Conservation (phyloP, 2,329 filamentous ascomycete genomes). For the Cordyceps fumosorosea region DNA sequence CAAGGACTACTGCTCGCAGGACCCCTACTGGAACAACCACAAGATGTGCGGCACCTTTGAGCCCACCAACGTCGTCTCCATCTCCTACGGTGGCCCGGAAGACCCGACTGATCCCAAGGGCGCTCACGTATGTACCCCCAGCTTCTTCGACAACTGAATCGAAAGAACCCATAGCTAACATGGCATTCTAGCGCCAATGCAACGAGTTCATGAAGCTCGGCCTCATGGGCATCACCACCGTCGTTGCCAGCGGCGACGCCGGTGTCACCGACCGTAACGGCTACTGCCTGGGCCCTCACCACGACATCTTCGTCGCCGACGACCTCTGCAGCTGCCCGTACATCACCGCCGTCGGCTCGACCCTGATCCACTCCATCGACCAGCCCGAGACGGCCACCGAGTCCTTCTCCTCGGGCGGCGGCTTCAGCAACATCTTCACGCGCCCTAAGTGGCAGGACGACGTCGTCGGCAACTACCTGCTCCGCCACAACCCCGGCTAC, state of each 20-base stretch:
- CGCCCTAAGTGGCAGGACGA: constrained; percentile 39
- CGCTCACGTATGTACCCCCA: constrained; percentile 29
- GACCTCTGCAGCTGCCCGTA: constrained; percentile 32
- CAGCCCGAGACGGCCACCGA: constrained; percentile 40
- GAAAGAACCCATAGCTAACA: neutral
- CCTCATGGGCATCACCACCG: constrained; percentile 29
- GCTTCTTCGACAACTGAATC: too few species aligned
- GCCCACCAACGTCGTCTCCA: constrained; percentile 26
- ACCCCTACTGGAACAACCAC: neutral
- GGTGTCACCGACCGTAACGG: constrained; percentile 8
- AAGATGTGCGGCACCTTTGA: constrained; percentile 20
- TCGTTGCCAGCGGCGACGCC: constrained; percentile 31
- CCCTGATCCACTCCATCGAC: constrained; percentile 34
- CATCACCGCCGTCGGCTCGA: constrained; percentile 44
- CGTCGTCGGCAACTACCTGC: constrained; percentile 33
- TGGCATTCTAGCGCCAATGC: constrained; percentile 31
- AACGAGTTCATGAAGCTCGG: constrained; percentile 38
- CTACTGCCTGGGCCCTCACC: constrained; percentile 18
- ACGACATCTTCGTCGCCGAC: constrained; percentile 31
- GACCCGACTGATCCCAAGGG: constrained; percentile 27
- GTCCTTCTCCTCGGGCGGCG: constrained; percentile 39
- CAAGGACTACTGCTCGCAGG: constrained; percentile 32
- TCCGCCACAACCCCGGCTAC: constrained; percentile 15
- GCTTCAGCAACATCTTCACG: constrained; percentile 42
- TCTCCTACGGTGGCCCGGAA: constrained; percentile 42